Percentiles rank a stretch among this genome's conserved stretches.
These are phyloP conservation scores for Knoxdaviesia proteae DNA, from an alignment of 2,329 filamentous ascomycete genomes.

Conservation along the genomic window DNA sequence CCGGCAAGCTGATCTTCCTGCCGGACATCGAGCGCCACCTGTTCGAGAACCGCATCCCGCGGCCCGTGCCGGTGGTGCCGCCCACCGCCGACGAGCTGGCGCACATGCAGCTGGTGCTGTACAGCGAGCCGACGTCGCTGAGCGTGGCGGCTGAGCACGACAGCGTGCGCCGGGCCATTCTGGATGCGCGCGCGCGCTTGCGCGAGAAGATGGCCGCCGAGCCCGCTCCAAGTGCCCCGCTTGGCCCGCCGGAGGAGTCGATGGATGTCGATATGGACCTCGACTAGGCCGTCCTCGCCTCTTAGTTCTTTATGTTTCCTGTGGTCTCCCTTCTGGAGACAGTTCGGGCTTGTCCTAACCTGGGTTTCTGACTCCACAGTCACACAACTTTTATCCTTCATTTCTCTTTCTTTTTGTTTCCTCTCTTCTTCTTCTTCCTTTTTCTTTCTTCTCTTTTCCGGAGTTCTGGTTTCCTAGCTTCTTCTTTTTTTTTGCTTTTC, in stretches of 20 bases:
- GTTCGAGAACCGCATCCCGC: slow-evolving; percentile 45
- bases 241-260: too few species aligned
- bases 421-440: background rate
- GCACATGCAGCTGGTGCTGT: slow-evolving; percentile 61
- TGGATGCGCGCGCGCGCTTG: slow-evolving; percentile 53
- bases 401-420: background rate
- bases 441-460: slow-evolving; percentile 2
- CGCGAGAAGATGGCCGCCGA: slow-evolving; percentile 22
- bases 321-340: too few species aligned
- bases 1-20: slow-evolving; percentile 50
- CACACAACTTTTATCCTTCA: background rate
- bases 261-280: too few species aligned
- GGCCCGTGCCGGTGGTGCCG: slow-evolving; percentile 38
- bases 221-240: too few species aligned
- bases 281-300: too few species aligned
- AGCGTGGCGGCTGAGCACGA: slow-evolving; percentile 56
- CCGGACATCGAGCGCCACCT: slow-evolving; percentile 73
- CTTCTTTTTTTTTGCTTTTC: background rate
- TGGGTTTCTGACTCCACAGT: too few species aligned
- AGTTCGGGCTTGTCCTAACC: too few species aligned
- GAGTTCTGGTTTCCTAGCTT: background rate
- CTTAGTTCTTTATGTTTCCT: too few species aligned
- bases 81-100: slow-evolving; percentile 15
- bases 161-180: slow-evolving; percentile 61
- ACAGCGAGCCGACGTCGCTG: slow-evolving; percentile 57